Conservation (phyloP, 2,329 filamentous ascomycete species). For the Exophiala viscosa region DNA sequence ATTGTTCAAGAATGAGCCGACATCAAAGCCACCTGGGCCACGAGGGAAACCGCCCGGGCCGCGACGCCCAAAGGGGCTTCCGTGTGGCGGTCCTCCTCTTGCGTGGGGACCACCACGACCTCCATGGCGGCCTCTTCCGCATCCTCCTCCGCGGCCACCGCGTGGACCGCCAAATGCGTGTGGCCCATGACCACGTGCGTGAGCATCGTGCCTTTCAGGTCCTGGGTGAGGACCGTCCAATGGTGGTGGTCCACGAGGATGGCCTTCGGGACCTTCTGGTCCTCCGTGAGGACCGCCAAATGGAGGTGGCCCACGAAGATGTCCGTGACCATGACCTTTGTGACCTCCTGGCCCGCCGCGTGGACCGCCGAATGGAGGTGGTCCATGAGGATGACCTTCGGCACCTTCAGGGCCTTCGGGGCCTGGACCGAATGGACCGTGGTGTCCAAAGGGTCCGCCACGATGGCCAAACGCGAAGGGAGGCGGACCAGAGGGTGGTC, state of each 20-base stretch:
- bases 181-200: slow-evolving; percentile 8
- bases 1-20: slow-evolving; percentile 30
- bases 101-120: slow-evolving; percentile 18
- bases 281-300: slow-evolving; percentile 1
- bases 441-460: not conserved
- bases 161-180: slow-evolving; percentile 1
- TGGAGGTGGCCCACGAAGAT: slow-evolving; percentile 1
- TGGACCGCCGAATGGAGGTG: too few species aligned
- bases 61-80: slow-evolving; percentile 13
- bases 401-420: too few species aligned
- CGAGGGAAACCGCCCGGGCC: slow-evolving; percentile 1
- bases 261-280: slow-evolving; percentile 9
- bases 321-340: not conserved
- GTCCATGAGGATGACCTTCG: too few species aligned
- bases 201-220: slow-evolving; percentile 8
- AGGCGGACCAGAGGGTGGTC: slow-evolving; percentile 11
- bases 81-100: slow-evolving; percentile 26
- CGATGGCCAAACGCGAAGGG: slow-evolving; percentile 22
- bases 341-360: not conserved
- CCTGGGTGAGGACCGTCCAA: slow-evolving; percentile 1
- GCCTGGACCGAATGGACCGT: not conserved
- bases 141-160: not conserved
- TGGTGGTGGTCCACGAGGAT: slow-evolving; percentile 1
- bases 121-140: slow-evolving; percentile 11
- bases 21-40: slow-evolving; percentile 21